These are phyloP conservation scores for Lactifluus hygrophoroides DNA, from an alignment of 768 basidiomycete species.

Conservation along the genomic window DNA sequence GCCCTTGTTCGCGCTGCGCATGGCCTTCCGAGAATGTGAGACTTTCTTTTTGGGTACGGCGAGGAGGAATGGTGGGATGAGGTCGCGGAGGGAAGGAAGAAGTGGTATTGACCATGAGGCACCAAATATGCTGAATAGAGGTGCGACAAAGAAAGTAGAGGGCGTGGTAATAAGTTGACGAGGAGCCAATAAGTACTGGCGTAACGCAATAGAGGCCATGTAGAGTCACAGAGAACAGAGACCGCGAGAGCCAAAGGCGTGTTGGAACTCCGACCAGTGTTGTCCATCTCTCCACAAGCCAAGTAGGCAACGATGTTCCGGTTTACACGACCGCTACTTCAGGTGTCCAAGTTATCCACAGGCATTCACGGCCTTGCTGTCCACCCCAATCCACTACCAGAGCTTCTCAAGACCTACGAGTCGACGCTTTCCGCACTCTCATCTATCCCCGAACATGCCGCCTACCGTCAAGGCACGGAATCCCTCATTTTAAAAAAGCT, in stretches of 20 bases:
- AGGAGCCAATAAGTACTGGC: neutral
- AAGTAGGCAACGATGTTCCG: constrained; percentile 54
- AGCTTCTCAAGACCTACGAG: constrained; percentile 65
- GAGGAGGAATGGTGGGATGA: constrained; percentile 80
- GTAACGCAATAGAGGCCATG: neutral
- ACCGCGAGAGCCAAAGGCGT: neutral
- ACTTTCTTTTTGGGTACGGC: constrained; percentile 93
- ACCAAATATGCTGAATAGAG: constrained; percentile 19
- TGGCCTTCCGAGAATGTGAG: constrained; percentile 90
- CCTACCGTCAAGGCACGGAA: constrained; percentile 86
- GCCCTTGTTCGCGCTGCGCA: constrained; percentile 91
- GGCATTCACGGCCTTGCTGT: constrained; percentile 79
- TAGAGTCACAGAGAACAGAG: too few species aligned
- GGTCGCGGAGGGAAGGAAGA: constrained; percentile 48
- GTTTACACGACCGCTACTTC: constrained; percentile 61
- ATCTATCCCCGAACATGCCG: constrained; percentile 68
- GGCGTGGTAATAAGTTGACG: constrained; percentile 21
- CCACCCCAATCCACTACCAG: constrained; percentile 78
- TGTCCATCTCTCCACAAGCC: constrained; percentile 3
- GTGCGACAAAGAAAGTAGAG: constrained; percentile 23
- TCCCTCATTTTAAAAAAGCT: constrained; percentile 77
- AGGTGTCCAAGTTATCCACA: constrained; percentile 65
- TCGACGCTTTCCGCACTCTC: constrained; percentile 63
- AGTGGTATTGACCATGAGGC: constrained; percentile 33
- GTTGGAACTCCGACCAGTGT: constrained; percentile 16